These are phyloP conservation scores for Blastobotrys parvus DNA, from an alignment of 805 yeast genomes.

Conservation along the genomic window DNA sequence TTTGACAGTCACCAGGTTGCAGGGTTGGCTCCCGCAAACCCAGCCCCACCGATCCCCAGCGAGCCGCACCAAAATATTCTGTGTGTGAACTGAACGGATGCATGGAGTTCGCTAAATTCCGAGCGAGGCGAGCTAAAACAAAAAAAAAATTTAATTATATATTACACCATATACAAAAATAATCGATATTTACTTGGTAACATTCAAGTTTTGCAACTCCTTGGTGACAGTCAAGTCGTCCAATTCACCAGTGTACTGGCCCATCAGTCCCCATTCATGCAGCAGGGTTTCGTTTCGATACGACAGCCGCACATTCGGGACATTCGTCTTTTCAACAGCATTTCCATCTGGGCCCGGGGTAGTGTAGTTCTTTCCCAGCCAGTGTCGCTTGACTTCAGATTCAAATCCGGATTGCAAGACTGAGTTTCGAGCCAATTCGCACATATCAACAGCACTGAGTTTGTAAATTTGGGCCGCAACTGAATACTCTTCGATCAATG, in stretches of 20 bases:
- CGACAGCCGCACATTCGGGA: constrained; percentile 78
- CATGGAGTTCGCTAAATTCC: no score
- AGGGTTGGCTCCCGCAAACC: no score
- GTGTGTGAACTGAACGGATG: no score
- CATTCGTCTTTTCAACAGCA: constrained; percentile 89
- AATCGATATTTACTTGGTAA: background rate
- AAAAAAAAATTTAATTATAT: no score
- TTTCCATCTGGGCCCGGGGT: constrained; percentile 66
- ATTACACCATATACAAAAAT: no score
- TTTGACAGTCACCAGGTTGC: no score
- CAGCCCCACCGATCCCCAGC: no score
- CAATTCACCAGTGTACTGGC: constrained; percentile 21
- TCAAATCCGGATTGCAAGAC: constrained; percentile 95
- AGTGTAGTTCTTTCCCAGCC: constrained; percentile 66
- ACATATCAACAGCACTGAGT: constrained; percentile 90
- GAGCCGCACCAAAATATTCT: no score
- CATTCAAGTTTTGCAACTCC: background rate
- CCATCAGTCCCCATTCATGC: constrained; percentile 44
- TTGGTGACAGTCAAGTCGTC: background rate
- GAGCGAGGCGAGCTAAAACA: no score
- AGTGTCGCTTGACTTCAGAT: constrained; percentile 71
- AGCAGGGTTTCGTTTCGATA: constrained; percentile 83
- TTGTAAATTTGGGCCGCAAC: constrained; percentile 98
- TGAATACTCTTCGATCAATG: constrained; percentile 93
- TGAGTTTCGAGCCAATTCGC: constrained; percentile 90